Evolutionary conservation across 78 protist genomes (phyloP).

Genomic region (Polysphondylium violaceum): DNA sequence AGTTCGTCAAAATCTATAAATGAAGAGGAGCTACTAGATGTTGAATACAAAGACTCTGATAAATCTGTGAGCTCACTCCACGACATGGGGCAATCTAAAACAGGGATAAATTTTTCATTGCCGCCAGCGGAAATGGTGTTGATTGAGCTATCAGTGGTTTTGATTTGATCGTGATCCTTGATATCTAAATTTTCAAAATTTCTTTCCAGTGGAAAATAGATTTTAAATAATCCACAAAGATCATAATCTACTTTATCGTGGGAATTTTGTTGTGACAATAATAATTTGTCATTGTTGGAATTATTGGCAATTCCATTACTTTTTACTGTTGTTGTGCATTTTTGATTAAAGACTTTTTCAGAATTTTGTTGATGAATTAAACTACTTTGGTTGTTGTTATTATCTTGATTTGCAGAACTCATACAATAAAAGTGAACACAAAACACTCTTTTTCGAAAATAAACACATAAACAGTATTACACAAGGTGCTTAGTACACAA

Average conservation of each 20-base stretch:
- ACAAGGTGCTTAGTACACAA: too few species aligned
- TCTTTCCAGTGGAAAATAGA: conserved; percentile 24
- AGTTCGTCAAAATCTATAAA: neutral
- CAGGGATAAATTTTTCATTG: conserved; percentile 2
- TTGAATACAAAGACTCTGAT: conserved; percentile 15
- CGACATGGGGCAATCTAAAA: neutral
- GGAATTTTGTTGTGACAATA: too few species aligned
- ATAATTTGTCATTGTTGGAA: too few species aligned
- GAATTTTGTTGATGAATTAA: too few species aligned
- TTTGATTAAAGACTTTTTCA: too few species aligned
- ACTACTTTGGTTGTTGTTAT: too few species aligned
- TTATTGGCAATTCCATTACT: too few species aligned
- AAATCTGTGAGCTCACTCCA: conserved; percentile 56
- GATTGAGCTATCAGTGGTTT: neutral
- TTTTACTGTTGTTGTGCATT: too few species aligned
- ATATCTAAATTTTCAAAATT: conserved; percentile 23
- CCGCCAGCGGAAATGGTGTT: neutral
- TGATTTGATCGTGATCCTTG: neutral
- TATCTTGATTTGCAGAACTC: too few species aligned
- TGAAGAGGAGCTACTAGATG: conserved; percentile 27
- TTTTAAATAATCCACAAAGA: conserved; percentile 52
- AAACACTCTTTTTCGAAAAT: too few species aligned
- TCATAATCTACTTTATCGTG: conserved; percentile 41
- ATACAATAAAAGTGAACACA: too few species aligned
- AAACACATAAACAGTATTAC: too few species aligned